Evolutionary conservation across 1,139 yeast genomes (phyloP), one percentile per base, ranked within the genome.

Genomic region (Candida smagusa): DNA sequence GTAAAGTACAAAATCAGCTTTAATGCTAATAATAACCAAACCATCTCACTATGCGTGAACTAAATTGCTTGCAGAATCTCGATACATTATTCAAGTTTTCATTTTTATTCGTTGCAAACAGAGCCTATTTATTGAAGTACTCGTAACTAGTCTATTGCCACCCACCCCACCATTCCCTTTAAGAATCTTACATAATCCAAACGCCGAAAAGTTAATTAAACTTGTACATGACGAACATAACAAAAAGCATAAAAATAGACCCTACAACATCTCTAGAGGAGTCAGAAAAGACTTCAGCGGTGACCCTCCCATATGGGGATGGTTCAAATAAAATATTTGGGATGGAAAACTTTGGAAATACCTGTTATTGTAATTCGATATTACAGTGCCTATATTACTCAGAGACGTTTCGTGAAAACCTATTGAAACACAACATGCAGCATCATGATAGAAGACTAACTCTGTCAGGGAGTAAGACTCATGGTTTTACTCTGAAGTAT

Each of bases 351-450:
- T 90, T 89, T 58, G 97, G 97, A 24, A 83, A 86, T 58, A 90
- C 96, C 0, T 90, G 98, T 63, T 92, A 92, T 61, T 88, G 96
- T 60, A 92, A 92, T 54, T 88, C 96, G 7, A 84, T 92, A 22
- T 64, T 92, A 22, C 98, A 92, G 59, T 88, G 96, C 50, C 73
- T 92, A 16, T 92, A 77, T 64, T 83, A 84, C 58, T 74, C 92
- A 2, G 76, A 77, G 31, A 74, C 72, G 22, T 88, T 92, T 51
- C 72, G 97, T 34, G 64, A 70, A 22, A 72, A 74, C 36, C 64
- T 92, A 6, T 48, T 66, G 12, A 46, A 49, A 19, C 72, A 71
- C 44, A 61, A 60, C 25, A 44, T 45, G 9, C 53, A 61, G 4
- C 49, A 53, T 6, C 76, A 68, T 48, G 72, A 66, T 11, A 56